Percentiles rank a stretch among this genome's conserved stretches.
phyloP scores from a whole-genome alignment of 352 stramenopile genomes.

The Stephanocyclus meneghinianus region DNA sequence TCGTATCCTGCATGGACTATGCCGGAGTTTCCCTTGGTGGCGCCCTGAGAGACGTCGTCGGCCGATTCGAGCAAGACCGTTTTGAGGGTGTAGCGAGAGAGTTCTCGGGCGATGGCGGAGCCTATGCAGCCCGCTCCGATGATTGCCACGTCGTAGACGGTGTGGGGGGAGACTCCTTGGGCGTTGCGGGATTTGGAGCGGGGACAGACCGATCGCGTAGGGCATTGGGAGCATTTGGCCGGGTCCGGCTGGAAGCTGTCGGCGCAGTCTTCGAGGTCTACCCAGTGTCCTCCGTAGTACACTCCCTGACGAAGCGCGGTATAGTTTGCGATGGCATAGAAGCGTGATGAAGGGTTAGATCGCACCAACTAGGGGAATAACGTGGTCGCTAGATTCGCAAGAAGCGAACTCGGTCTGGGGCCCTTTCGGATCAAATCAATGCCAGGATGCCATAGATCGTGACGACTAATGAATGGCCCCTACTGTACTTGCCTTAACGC shows the following conservation, averaged over 20 bases:
- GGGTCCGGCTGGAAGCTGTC: constrained; percentile 51
- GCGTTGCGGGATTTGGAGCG: constrained; percentile 57
- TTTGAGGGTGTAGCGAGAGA: constrained; percentile 60
- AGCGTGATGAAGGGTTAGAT: background rate
- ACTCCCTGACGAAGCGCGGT: constrained; percentile 54
- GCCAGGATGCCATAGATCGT: too few species aligned
- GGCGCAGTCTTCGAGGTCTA: constrained; percentile 79
- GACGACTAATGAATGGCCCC: background rate
- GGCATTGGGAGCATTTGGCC: constrained; percentile 46
- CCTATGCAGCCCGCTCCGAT: constrained; percentile 76
- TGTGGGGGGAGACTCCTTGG: constrained; percentile 4
- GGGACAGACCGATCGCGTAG: constrained; percentile 45
- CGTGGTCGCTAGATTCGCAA: background rate
- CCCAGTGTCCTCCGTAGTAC: constrained; percentile 73
- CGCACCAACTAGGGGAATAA: too few species aligned
- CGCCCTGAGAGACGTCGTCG: constrained; percentile 76
- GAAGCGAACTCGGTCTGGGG: background rate
- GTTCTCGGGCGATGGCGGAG: constrained; percentile 66
- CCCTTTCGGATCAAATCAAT: too few species aligned
- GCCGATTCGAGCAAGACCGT: constrained; percentile 68
- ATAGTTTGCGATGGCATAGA: constrained; percentile 16
- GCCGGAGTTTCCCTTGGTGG: constrained; percentile 78
- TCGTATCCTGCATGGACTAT: constrained; percentile 82
- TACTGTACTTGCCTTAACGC: constrained; percentile 12
- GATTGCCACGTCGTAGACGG: constrained; percentile 70